These are phyloP conservation scores for Paramecium octaurelia DNA, from an alignment of 73 alveolate genomes.

Conservation along the genomic window DNA sequence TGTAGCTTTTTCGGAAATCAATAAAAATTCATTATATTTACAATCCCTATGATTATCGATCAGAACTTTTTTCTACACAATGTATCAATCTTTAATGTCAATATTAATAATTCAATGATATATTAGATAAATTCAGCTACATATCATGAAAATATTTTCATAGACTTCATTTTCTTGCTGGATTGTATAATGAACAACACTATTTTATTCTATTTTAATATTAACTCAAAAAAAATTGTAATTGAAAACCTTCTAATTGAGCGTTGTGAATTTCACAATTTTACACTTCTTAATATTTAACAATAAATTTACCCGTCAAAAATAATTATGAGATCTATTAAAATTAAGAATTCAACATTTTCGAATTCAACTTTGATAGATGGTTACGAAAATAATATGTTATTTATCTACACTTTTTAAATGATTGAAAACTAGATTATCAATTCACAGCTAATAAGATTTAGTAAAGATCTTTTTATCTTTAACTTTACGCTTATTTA, in stretches of 20 bases:
- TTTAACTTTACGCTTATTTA: too few relatives aligned
- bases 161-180: background rate
- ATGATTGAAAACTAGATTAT: background rate
- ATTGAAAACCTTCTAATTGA: background rate
- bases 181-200: background rate
- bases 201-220: background rate
- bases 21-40: too few relatives aligned
- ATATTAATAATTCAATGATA: too few relatives aligned
- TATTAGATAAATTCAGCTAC: background rate
- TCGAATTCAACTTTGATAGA: background rate
- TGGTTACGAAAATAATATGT: background rate
- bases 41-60: background rate
- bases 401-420: background rate
- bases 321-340: background rate
- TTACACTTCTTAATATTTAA: background rate
- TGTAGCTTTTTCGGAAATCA: too few relatives aligned
- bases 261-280: background rate
- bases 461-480: background rate
- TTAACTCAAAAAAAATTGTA: background rate
- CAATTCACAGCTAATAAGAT: background rate
- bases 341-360: background rate
- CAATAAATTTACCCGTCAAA: background rate
- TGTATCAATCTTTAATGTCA: background rate
- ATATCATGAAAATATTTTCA: background rate
- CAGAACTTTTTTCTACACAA: background rate